Evolutionary conservation across 2,329 filamentous ascomycete genomes (phyloP), one percentile per base, ranked within the genome.

Genomic region (Ceratocystis ficicola): DNA sequence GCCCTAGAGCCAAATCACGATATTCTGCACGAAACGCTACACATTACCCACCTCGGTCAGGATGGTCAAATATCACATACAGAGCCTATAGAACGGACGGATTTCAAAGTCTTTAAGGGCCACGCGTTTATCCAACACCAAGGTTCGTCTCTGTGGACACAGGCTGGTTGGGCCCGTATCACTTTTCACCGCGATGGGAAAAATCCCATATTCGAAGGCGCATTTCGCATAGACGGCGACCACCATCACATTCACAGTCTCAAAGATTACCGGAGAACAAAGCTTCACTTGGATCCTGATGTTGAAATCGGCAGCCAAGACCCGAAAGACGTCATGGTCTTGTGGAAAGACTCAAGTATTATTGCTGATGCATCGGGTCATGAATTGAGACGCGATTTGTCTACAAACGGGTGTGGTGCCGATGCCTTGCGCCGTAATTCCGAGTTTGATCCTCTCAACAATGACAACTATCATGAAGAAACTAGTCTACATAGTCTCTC

Each of bases 271-370:
- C 80, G 83, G 73, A 80, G 83, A 69, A 91, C 89, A 59, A 87
- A 83, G 72, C 84, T 90, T 68, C 74, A 77, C 25, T 77, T 86
- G 57, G 94, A 99, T 73, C 89, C 91, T 1, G 77, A 81, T 30
- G 74, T 89, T 6, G 76, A 81, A 15, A 69, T 72, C 32, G 74
- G 77, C 41, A 73, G 79, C 36, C 75, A 77, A 59, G 79, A 77
- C 22, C 71, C 73, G 3, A 82, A 86, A 41, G 89, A 95, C 68
- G 87, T 84, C 72, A 94, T 99, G 92, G 81, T 96, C 44, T 82
- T 96, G 0, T 97, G 90, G 81, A 84, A 92, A 69, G 92, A 97
- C 73, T 95, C 91, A 32, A 94, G 99, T 74, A 84, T 96, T 72
- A 74, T 77, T 41, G 81, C 82, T 65, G 76, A 78, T 25, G 25